Evolutionary conservation across 305 asterid genomes (phyloP).

Genomic region (Fraxinus baroniana): DNA sequence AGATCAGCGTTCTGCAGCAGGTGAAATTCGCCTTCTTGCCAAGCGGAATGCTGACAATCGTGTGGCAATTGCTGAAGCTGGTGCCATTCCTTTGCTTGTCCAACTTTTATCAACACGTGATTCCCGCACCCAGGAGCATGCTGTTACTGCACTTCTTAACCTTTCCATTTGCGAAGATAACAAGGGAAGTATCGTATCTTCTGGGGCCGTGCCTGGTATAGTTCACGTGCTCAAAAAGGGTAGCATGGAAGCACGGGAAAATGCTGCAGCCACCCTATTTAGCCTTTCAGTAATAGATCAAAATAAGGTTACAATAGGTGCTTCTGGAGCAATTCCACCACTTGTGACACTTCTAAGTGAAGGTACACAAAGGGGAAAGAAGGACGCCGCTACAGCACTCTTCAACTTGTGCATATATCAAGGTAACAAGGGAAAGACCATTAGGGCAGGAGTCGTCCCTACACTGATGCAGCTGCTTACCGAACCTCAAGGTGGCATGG

Average conservation of each 20-base stretch:
- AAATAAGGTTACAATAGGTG: conserved; percentile 76
- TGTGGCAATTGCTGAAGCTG: conserved; percentile 94
- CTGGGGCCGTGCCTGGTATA: conserved; percentile 88
- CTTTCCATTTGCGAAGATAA: conserved; percentile 90
- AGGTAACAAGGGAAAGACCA: conserved; percentile 94
- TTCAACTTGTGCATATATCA: conserved; percentile 94
- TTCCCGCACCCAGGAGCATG: conserved; percentile 89
- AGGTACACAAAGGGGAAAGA: conserved; percentile 84
- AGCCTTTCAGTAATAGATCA: conserved; percentile 91
- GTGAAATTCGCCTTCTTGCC: conserved; percentile 95
- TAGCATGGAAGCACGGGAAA: conserved; percentile 92
- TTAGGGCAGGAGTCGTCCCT: conserved; percentile 84
- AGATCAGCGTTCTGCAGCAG: conserved; percentile 81
- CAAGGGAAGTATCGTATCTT: conserved; percentile 70
- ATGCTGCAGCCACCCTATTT: conserved; percentile 90
- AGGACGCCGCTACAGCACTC: conserved; percentile 91
- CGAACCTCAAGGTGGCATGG: conserved; percentile 77
- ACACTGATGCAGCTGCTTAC: conserved; percentile 76
- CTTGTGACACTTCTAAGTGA: conserved; percentile 67
- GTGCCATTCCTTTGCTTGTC: conserved; percentile 83
- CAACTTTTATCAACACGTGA: conserved; percentile 71
- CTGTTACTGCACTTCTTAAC: conserved; percentile 92
- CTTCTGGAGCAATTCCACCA: conserved; percentile 83
- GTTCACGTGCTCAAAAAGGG: conserved; percentile 82
- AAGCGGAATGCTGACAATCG: conserved; percentile 92